Base-by-base conservation (phyloP, 768 basidiomycete species). In the Termitomyces sp. region DNA sequence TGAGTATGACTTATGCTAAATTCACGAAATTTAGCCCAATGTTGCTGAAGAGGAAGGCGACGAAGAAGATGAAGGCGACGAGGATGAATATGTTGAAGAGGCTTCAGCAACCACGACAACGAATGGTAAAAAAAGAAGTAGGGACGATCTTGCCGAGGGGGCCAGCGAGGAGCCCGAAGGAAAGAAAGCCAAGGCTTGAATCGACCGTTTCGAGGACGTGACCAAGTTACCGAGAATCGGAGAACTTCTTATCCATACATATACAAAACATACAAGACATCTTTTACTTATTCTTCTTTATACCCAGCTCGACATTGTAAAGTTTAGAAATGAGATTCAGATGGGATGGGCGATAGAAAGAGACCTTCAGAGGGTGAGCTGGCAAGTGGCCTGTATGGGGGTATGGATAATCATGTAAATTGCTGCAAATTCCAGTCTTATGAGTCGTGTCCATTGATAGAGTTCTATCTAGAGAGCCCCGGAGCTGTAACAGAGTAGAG, bases 101-200 rank as follows among this genome's bases (percentile, higher is more conserved):
- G 51, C 57, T 16, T 63, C 37, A 10, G 16, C 51, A 6, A 37
- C 62, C 25, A 49, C 62, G 38, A 59, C 63, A 25, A 32, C 63
- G 25, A 70, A 51, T 35, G 46, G 59, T 38, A 74, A 75, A 66
- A 78, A 78, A 63, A 71, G 76, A 56, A 62, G 62, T 9, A 68
- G 71, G 53, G 69, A 73, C 17, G 71, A 77, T 31, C 64, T 71
- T 19, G 64, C 42, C 21, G 64, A 65, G 14, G 71, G 67, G 40
- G 67, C 60, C 29, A 57, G 31, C 34, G 64, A 62, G 47, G 71
- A 71, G 56, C 68, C 72, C 41, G 73, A 69, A 51, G 60, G 66
- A 37, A 77, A 79, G 71, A 77, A 77, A 63, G 68, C 70, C 56
- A 77, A 75, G 59, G 72, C 76, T 16, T 78, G 67, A 70, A 58